phyloP scores from a whole-genome alignment of 2,329 filamentous ascomycete species.

The Thielaviopsis euricoi region DNA sequence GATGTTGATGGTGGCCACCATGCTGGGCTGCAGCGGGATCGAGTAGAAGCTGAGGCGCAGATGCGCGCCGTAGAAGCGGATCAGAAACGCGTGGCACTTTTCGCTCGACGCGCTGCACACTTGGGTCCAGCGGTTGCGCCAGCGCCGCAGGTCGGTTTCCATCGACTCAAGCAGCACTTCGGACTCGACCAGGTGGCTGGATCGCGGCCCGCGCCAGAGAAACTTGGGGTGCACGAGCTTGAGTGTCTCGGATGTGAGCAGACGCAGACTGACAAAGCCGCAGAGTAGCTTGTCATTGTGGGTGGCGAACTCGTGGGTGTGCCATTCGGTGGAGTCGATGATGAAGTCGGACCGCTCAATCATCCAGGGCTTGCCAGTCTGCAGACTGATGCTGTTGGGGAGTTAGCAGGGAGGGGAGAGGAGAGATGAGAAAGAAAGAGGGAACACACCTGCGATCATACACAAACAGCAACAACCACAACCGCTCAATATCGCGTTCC shows the following conservation, averaged over 20 bases:
- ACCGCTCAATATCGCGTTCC: constrained; percentile 21
- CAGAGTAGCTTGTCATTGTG: constrained; percentile 21
- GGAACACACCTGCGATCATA: constrained; percentile 22
- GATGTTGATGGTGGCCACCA: constrained; percentile 15
- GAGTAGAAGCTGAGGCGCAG: constrained; percentile 23
- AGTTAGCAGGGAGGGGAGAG: background rate
- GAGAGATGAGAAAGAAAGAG: background rate
- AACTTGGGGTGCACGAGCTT: constrained; percentile 14
- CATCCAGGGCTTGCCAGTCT: constrained; percentile 26
- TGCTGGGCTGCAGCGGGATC: constrained; percentile 19
- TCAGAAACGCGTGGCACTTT: constrained; percentile 21
- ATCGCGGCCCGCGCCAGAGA: constrained; percentile 10
- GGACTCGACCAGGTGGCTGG: constrained; percentile 15
- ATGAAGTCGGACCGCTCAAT: constrained; percentile 23
- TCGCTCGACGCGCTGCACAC: constrained; percentile 12
- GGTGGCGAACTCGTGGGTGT: constrained; percentile 17
- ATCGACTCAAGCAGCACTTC: constrained; percentile 14
- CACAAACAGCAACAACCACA: constrained; percentile 23
- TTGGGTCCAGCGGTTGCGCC: constrained; percentile 14
- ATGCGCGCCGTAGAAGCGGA: constrained; percentile 24
- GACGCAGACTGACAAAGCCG: constrained; percentile 22
- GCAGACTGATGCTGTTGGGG: constrained; percentile 21
- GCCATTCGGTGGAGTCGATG: constrained; percentile 21
- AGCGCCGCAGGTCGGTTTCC: constrained; percentile 15
- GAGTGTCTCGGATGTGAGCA: constrained; percentile 20